phyloP scores from a whole-genome alignment of 805 yeast species.

The Candida anglica region DNA sequence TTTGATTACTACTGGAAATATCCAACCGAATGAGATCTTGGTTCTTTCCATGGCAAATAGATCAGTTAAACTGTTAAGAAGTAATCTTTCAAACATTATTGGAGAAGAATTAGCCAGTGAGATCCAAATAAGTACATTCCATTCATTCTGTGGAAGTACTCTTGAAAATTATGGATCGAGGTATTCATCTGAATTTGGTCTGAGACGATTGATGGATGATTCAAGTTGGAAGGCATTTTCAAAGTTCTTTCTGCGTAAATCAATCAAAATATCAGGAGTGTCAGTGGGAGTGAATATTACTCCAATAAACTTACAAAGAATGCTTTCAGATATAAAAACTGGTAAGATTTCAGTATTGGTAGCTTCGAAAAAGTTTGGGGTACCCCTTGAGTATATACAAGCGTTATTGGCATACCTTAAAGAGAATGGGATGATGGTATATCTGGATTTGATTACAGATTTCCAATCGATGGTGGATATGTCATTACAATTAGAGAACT shows the following conservation, averaged over 20 bases:
- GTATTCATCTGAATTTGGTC: slow-evolving; percentile 9
- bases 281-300: slow-evolving; percentile 19
- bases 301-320: slow-evolving; percentile 17
- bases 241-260: slow-evolving; percentile 30
- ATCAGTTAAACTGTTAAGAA: slow-evolving; percentile 50
- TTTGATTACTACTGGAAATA: slow-evolving; percentile 30
- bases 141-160: slow-evolving; percentile 53
- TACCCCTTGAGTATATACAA: slow-evolving; percentile 23
- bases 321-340: slow-evolving; percentile 18
- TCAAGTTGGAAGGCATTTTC: slow-evolving; percentile 44
- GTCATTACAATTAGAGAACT: slow-evolving; percentile 10
- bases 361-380: slow-evolving; percentile 18
- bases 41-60: slow-evolving; percentile 67
- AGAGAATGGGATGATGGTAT: slow-evolving; percentile 30
- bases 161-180: slow-evolving; percentile 30
- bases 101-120: slow-evolving; percentile 27
- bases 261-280: slow-evolving; percentile 22
- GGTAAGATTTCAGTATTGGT: slow-evolving; percentile 16
- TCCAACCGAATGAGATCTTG: slow-evolving; percentile 52
- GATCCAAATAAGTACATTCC: slow-evolving; percentile 56
- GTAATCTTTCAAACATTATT: slow-evolving; percentile 24
- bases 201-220: slow-evolving; percentile 46
- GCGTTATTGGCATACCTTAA: slow-evolving; percentile 25
- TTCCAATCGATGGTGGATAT: slow-evolving; percentile 25
- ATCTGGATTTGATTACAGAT: slow-evolving; percentile 30